Evolutionary conservation across 495 filamentous ascomycete genomes (phyloP).

Genomic region (Hypoxylon lenormandii): DNA sequence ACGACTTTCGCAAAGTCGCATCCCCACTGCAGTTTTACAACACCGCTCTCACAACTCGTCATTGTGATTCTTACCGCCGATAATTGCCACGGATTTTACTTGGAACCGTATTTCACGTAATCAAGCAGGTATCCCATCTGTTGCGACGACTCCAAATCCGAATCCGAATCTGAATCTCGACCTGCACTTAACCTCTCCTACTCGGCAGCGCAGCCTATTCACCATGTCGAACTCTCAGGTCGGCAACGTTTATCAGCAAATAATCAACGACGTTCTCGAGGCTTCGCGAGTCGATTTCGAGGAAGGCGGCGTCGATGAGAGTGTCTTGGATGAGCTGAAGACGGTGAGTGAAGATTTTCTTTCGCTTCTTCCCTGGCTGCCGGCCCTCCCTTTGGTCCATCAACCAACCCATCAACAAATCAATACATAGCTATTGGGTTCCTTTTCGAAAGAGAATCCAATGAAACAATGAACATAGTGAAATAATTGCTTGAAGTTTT

Average conservation of each 20-base stretch:
- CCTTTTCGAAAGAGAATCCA: neutral
- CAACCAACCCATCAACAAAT: conserved; percentile 6
- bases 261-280: conserved; percentile 92
- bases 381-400: conserved; percentile 22
- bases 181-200: neutral
- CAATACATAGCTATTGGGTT: conserved; percentile 10
- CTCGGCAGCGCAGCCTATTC: conserved; percentile 20
- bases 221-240: conserved; percentile 68
- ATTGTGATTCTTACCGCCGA: neutral
- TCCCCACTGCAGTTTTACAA: conserved; percentile 14
- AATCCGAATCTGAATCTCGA: neutral
- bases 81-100: neutral
- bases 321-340: conserved; percentile 83
- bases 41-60: neutral
- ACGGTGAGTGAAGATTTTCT: conserved; percentile 69
- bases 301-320: conserved; percentile 89
- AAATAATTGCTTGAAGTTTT: conserved; percentile 16
- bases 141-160: neutral
- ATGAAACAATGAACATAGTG: conserved; percentile 2
- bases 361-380: conserved; percentile 48
- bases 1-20: conserved; percentile 19
- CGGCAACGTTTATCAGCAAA: conserved; percentile 83
- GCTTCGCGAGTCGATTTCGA: conserved; percentile 94
- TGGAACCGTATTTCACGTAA: neutral
- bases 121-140: neutral